Conservation (phyloP, 768 basidiomycete genomes). For the Phanerochaete sordida region DNA sequence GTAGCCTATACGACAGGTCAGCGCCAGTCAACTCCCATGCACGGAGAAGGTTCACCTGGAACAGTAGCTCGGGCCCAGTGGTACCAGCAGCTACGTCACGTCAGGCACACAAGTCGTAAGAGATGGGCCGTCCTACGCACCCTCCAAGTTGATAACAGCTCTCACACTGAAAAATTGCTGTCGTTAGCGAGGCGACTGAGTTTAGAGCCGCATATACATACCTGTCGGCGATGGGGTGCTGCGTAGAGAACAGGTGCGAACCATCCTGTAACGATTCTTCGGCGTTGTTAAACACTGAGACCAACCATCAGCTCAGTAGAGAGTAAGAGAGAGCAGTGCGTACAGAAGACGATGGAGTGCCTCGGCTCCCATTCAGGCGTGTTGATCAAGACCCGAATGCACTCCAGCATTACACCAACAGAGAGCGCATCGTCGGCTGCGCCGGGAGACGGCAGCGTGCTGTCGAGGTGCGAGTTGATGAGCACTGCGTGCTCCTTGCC, state of each 20-base stretch:
- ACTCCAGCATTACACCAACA: slow-evolving; percentile 90
- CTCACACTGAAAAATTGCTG: slow-evolving; percentile 50
- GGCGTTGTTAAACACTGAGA: slow-evolving; percentile 86
- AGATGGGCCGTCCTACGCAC: slow-evolving; percentile 30
- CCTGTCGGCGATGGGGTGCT: slow-evolving; percentile 73
- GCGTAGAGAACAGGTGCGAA: slow-evolving; percentile 89
- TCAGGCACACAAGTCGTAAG: not conserved
- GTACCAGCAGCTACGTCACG: slow-evolving; percentile 68
- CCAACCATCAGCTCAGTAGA: not conserved
- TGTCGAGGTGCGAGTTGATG: slow-evolving; percentile 88
- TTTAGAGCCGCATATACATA: slow-evolving; percentile 30
- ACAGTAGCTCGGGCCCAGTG: slow-evolving; percentile 83
- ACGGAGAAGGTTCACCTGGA: slow-evolving; percentile 48
- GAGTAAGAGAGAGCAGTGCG: slow-evolving; percentile 23
- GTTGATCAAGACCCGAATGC: slow-evolving; percentile 70
- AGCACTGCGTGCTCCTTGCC: slow-evolving; percentile 82
- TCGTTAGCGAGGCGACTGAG: not conserved
- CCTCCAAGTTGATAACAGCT: slow-evolving; percentile 89
- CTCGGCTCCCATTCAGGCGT: slow-evolving; percentile 70
- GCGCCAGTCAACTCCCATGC: not conserved
- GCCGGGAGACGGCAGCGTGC: slow-evolving; percentile 84
- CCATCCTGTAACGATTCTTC: slow-evolving; percentile 96
- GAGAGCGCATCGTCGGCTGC: slow-evolving; percentile 87
- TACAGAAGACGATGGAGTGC: slow-evolving; percentile 80
- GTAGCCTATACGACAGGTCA: slow-evolving; percentile 49